phyloP scores from a whole-genome alignment of 2,329 filamentous ascomycete species.

The Verticillium isaacii region DNA sequence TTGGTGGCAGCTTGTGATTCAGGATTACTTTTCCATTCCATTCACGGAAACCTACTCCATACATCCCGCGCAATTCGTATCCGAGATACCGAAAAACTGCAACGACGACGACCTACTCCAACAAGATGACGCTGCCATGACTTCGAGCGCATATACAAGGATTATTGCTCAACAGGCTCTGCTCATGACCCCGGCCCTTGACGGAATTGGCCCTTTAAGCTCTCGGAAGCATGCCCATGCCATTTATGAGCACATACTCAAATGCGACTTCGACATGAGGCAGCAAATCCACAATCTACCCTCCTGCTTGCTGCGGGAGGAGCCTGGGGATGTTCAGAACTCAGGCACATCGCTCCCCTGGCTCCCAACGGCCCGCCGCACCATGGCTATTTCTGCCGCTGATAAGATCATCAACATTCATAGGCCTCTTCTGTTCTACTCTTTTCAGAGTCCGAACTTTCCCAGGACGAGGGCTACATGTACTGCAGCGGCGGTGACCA shows the following conservation, averaged over 20 bases:
- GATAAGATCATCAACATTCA: constrained; percentile 36
- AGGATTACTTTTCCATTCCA: constrained; percentile 28
- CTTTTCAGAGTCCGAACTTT: constrained; percentile 21
- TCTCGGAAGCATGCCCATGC: constrained; percentile 19
- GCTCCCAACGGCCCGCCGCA: constrained; percentile 26
- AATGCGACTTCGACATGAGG: constrained; percentile 24
- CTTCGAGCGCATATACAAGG: constrained; percentile 17
- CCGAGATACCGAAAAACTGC: constrained; percentile 23
- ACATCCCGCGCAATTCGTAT: constrained; percentile 24
- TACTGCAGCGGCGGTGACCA: constrained; percentile 28
- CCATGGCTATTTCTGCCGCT: constrained; percentile 29
- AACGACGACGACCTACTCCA: constrained; percentile 20
- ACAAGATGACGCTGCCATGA: constrained; percentile 8
- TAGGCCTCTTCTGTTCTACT: constrained; percentile 26
- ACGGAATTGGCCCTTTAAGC: constrained; percentile 22
- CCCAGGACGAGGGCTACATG: constrained; percentile 25
- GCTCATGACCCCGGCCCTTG: constrained; percentile 23
- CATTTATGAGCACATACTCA: constrained; percentile 26
- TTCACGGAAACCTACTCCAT: constrained; percentile 29
- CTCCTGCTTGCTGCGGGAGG: constrained; percentile 20
- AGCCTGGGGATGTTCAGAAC: constrained; percentile 13
- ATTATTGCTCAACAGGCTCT: constrained; percentile 22
- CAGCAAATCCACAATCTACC: constrained; percentile 19
- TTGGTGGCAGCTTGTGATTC: constrained; percentile 31
- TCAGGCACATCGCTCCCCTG: constrained; percentile 12